phyloP scores from a whole-genome alignment of 257 asterid genomes.

The Voacanga thouarsii region DNA sequence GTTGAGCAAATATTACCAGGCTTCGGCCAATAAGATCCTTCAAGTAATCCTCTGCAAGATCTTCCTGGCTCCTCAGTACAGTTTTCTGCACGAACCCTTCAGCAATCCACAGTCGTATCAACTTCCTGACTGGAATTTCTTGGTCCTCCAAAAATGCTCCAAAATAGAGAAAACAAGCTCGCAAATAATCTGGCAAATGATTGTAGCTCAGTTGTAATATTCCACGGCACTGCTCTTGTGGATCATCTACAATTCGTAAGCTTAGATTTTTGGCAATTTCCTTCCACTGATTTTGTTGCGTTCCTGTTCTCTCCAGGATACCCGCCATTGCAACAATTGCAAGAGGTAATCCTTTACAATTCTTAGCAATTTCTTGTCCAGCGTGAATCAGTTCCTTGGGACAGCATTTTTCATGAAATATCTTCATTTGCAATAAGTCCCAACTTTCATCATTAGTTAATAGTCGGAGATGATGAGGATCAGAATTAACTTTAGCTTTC shows the following conservation, averaged over 20 bases:
- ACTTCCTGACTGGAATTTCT: slow-evolving; percentile 1
- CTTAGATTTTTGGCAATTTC: not conserved
- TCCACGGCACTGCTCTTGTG: not conserved
- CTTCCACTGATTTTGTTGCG: not conserved
- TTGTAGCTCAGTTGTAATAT: not conserved
- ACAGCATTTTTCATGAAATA: not conserved
- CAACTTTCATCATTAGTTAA: no score
- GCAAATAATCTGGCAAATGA: not conserved
- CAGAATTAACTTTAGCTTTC: no score
- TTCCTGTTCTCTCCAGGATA: not conserved
- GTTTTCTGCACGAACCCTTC: not conserved
- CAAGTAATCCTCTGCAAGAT: not conserved
- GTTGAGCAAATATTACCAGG: not conserved
- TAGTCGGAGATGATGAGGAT: no score
- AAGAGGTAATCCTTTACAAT: not conserved
- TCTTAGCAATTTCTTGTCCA: not conserved
- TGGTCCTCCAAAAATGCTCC: not conserved
- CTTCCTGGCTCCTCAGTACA: not conserved
- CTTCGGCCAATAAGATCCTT: not conserved
- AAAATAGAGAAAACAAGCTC: slow-evolving; percentile 9
- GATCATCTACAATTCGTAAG: not conserved
- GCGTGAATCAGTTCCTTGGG: not conserved
- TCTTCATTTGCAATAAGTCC: not conserved
- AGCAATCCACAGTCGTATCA: not conserved
- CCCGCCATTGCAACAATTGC: not conserved